These are phyloP conservation scores for Sugiyamaella lignohabitans DNA, from an alignment of 805 yeast genomes.

Conservation along the genomic window DNA sequence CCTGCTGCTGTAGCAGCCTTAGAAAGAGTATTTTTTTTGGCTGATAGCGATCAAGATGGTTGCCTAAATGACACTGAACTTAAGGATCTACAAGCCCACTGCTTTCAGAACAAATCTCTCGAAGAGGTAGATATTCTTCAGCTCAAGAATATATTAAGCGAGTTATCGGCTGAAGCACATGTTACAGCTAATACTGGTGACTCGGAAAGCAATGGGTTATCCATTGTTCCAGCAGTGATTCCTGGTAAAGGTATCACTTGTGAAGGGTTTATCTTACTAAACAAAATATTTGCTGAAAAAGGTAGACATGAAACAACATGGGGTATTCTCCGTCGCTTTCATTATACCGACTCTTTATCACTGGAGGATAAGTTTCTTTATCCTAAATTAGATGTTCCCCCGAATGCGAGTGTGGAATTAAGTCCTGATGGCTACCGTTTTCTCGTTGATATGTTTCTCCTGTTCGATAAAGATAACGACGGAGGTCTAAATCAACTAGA, in stretches of 20 bases:
- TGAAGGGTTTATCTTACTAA: slow-evolving; percentile 70
- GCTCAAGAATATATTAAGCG: slow-evolving; percentile 33
- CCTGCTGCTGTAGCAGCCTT: slow-evolving; percentile 72
- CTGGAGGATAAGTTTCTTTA: slow-evolving; percentile 70
- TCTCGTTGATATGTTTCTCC: slow-evolving; percentile 78
- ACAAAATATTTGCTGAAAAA: slow-evolving; percentile 75
- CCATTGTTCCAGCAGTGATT: slow-evolving; percentile 13
- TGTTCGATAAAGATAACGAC: slow-evolving; percentile 91
- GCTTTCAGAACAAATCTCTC: slow-evolving; percentile 59
- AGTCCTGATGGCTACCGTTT: slow-evolving; percentile 90
- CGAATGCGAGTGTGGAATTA: slow-evolving; percentile 53
- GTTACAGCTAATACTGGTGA: slow-evolving; percentile 20
- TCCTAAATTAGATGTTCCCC: slow-evolving; percentile 41
- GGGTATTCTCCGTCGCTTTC: slow-evolving; percentile 85
- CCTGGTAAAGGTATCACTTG: slow-evolving; percentile 51
- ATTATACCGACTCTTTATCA: slow-evolving; percentile 87
- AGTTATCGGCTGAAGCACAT: slow-evolving; percentile 30
- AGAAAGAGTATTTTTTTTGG: slow-evolving; percentile 69
- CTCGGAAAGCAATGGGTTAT: background rate
- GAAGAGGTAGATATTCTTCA: slow-evolving; percentile 37
- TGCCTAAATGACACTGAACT: slow-evolving; percentile 66
- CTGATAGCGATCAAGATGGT: slow-evolving; percentile 91
- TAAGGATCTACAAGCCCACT: slow-evolving; percentile 58
- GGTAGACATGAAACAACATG: slow-evolving; percentile 97
- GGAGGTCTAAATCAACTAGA: slow-evolving; percentile 85